Evolutionary conservation across 345 rosid species (phyloP), one percentile per base, ranked within the genome.

Genomic region (Excoecaria cochinchinensis): DNA sequence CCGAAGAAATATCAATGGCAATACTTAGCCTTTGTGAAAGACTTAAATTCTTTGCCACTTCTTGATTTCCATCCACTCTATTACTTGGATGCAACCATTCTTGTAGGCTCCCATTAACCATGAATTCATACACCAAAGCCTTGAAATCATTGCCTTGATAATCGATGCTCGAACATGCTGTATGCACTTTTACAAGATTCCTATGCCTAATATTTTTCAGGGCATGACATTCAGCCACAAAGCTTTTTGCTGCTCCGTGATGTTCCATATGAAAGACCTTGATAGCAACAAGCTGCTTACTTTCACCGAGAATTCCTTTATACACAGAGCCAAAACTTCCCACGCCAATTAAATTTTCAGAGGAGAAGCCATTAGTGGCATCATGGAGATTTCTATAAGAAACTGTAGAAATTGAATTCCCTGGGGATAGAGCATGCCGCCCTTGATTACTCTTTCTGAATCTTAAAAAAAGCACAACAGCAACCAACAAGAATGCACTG

Each of bases 271-370:
- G 21, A n/a, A 58, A 10, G 11, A 58, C 62, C 25, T 58, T 58
- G n/a, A 58, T 31, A n/a, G 36, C 62, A 58, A 58, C 11, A 13
- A 58, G 31, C 10, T 1, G 31, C 21, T 31, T 31, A n/a, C 31
- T 7, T 58, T 58, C 62, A 6, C 62, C 31, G 10, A 58, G 62
- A 58, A n/a, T 3, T 58, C 62, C 62, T 58, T 58, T 11, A 22
- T 58, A 58, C 14, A 58, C 13, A 15, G 52, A 21, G 1, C 75
- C 80, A 59, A 70, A 77, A n/a, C 63, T 69, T 0, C 79, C 74
- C 0, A 31, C 50, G 4, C 16, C 10, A 13, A 58, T n/a, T n/a
- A 58, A 22, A 6, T 58, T 58, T 21, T 13, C 8, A 21, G 36
- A n/a, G 25, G 62, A 60, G 64, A 60, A 60, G 16, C 64, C 64